These are phyloP conservation scores for Globomyces pollinis-pini DNA, from an alignment of 192 early-diverging fungal species.

Conservation along the genomic window DNA sequence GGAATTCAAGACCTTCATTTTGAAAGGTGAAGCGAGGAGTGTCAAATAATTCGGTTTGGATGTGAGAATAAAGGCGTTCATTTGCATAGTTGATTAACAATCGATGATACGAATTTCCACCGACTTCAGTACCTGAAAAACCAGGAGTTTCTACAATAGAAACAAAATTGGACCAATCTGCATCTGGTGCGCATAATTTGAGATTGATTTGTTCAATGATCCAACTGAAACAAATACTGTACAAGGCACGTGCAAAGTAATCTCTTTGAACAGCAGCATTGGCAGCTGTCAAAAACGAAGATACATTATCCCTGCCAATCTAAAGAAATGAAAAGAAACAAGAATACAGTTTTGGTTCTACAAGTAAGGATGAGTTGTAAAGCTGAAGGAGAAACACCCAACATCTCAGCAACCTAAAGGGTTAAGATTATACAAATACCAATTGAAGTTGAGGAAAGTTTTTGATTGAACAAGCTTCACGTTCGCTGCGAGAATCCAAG, in stretches of 20 bases:
- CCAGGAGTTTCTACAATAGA: slow-evolving; percentile 70
- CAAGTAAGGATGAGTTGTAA: slow-evolving; percentile 62
- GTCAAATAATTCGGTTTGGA: slow-evolving; percentile 26
- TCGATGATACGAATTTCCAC: slow-evolving; percentile 33
- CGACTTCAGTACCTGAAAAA: slow-evolving; percentile 17
- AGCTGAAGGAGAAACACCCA: slow-evolving; percentile 66
- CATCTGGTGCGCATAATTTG: slow-evolving; percentile 61
- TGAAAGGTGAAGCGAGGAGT: slow-evolving; percentile 21
- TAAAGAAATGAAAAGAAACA: no score
- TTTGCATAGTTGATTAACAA: slow-evolving; percentile 47
- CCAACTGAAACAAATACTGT: slow-evolving; percentile 68
- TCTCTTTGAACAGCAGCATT: slow-evolving; percentile 76
- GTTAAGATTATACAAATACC: no score
- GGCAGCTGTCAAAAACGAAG: slow-evolving; percentile 69
- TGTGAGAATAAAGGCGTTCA: slow-evolving; percentile 28
- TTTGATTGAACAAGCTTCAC: slow-evolving; percentile 66
- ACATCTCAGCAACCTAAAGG: slow-evolving; percentile 70
- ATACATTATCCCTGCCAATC: slow-evolving; percentile 71
- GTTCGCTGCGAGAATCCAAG: slow-evolving; percentile 36
- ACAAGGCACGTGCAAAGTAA: slow-evolving; percentile 68
- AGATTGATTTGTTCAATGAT: slow-evolving; percentile 85
- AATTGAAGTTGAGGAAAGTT: slow-evolving; percentile 68
- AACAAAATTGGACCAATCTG: slow-evolving; percentile 70
- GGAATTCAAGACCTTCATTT: slow-evolving; percentile 33
- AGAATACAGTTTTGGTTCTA: slow-evolving; percentile 72